A percentile compares a stretch with the other conserved stretches of the same genome.
Conservation (phyloP, 176 grass and related monocot genomes). For the Oryza coarctata region DNA sequence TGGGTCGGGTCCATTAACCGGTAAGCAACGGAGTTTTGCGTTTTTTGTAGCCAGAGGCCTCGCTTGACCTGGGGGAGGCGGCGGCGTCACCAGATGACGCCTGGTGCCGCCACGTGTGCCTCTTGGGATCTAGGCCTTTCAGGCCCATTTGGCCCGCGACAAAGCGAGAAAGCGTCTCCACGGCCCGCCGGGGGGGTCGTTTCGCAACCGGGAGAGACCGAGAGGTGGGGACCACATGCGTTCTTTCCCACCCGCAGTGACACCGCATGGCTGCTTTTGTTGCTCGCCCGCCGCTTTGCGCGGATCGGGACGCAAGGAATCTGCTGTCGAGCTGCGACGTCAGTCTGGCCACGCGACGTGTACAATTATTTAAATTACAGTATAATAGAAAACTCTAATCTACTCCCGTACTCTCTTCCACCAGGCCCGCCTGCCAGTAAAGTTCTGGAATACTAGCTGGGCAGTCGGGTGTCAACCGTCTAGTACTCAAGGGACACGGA, state of each 20-base stretch:
- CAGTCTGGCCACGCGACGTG: not conserved
- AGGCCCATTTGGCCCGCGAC: not conserved
- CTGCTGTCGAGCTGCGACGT: not conserved
- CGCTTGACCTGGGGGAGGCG: not conserved
- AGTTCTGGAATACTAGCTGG: not conserved
- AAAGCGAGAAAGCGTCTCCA: not conserved
- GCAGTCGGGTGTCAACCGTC: not conserved
- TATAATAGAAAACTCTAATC: too few species aligned
- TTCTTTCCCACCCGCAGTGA: not conserved
- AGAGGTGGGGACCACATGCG: not conserved
- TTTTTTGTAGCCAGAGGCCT: not conserved
- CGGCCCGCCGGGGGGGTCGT: too few species aligned
- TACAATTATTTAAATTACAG: not conserved
- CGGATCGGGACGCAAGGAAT: constrained; percentile 22
- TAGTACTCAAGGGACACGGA: not conserved
- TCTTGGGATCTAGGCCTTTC: not conserved
- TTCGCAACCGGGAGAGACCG: not conserved
- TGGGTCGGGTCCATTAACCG: constrained; percentile 16
- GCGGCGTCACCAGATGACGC: not conserved
- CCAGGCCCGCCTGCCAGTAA: not conserved
- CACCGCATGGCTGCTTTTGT: not conserved
- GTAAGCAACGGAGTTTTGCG: constrained; percentile 23
- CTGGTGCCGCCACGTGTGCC: constrained; percentile 18
- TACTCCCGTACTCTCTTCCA: too few species aligned
- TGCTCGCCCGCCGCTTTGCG: not conserved